These are phyloP conservation scores for Geotrichum ghanense DNA, from an alignment of 805 yeast species.

Conservation along the genomic window DNA sequence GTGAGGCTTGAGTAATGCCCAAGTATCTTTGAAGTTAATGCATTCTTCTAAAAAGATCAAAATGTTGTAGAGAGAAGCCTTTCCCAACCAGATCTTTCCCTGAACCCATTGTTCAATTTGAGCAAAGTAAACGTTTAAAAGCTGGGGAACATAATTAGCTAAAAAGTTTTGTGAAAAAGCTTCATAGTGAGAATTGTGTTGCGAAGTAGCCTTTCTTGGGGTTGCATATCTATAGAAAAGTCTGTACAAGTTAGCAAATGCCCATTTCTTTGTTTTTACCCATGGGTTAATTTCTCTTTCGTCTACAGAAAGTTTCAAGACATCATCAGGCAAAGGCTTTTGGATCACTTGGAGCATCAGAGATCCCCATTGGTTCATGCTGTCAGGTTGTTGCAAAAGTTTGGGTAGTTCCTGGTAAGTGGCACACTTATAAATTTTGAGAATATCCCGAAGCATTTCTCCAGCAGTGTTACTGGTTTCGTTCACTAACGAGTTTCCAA, in stretches of 20 bases:
- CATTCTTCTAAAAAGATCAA: conserved; percentile 53
- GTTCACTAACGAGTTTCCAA: conserved; percentile 45
- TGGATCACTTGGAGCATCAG: conserved; percentile 61
- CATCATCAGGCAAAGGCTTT: conserved; percentile 44
- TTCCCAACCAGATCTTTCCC: conserved; percentile 56
- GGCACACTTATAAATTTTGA: conserved; percentile 70
- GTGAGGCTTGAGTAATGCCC: conserved; percentile 58
- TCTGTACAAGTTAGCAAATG: conserved; percentile 64
- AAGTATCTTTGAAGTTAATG: conserved; percentile 46
- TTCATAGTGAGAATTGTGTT: conserved; percentile 33
- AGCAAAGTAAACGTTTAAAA: conserved; percentile 50
- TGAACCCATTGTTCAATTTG: conserved; percentile 68
- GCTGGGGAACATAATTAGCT: conserved; percentile 57
- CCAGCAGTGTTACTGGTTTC: conserved; percentile 38
- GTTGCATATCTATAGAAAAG: conserved; percentile 58
- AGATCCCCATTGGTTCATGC: conserved; percentile 57
- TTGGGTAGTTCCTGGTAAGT: conserved; percentile 55
- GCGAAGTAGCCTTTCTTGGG: conserved; percentile 19
- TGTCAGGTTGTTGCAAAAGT: conserved; percentile 42
- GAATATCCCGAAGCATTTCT: conserved; percentile 61
- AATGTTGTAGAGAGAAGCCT: conserved; percentile 51
- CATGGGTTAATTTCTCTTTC: conserved; percentile 45
- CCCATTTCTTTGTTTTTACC: conserved; percentile 82
- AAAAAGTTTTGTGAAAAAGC: conserved; percentile 47
- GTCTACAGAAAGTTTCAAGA: conserved; percentile 38